Evolutionary conservation across 495 filamentous ascomycete genomes (phyloP).

Genomic region (Penicillium arizonense): DNA sequence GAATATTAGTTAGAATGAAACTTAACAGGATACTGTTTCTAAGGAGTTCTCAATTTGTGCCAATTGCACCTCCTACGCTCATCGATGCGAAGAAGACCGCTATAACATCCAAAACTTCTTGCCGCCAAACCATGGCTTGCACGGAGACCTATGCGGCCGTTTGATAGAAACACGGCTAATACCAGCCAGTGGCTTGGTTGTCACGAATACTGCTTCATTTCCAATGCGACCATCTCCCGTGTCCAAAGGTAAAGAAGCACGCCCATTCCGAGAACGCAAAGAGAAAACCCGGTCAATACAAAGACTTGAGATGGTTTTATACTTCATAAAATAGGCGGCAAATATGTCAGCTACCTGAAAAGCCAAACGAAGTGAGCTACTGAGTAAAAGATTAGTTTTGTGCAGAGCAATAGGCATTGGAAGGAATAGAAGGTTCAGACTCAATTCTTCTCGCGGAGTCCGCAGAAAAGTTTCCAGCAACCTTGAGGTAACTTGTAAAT

Average conservation of each 20-base stretch:
- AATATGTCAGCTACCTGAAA: constrained; percentile 27
- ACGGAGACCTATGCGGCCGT: constrained; percentile 26
- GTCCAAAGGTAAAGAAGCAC: constrained; percentile 22
- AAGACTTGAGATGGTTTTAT: constrained; percentile 24
- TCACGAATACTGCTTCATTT: constrained; percentile 22
- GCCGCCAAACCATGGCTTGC: constrained; percentile 15
- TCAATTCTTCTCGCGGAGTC: constrained; percentile 24
- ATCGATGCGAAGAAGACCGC: constrained; percentile 26
- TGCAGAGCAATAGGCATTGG: not conserved
- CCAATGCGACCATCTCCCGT: constrained; percentile 20
- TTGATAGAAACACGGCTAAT: constrained; percentile 26
- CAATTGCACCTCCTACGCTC: constrained; percentile 25
- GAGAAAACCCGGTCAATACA: constrained; percentile 21
- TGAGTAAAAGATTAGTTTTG: not conserved
- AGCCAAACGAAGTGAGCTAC: constrained; percentile 24
- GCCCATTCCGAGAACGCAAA: constrained; percentile 25
- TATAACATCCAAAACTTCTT: constrained; percentile 25
- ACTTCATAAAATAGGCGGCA: constrained; percentile 25
- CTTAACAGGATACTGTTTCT: not conserved
- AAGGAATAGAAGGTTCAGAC: constrained; percentile 1
- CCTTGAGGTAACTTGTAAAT: constrained; percentile 26
- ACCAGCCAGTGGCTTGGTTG: constrained; percentile 21
- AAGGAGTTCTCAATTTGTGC: constrained; percentile 16
- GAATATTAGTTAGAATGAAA: not conserved
- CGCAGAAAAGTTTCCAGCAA: constrained; percentile 18